Percentiles rank a stretch among this genome's conserved stretches.
Evolutionary conservation across 306 rosid species (phyloP).

Genomic region (Cucurbita pepo): DNA sequence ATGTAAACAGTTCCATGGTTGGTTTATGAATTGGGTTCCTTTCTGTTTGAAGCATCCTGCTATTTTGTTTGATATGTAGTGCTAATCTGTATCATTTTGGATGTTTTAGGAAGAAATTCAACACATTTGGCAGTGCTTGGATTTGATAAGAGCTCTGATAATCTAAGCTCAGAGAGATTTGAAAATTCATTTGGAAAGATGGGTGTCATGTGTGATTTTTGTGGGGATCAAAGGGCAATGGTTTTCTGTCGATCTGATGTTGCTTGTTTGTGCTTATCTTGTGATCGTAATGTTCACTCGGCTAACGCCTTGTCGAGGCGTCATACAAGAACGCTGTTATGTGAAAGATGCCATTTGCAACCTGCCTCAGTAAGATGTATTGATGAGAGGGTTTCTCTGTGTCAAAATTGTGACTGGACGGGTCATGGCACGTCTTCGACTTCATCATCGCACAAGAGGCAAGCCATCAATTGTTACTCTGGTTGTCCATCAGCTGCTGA

Average conservation of each 20-base stretch:
- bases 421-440: conserved; percentile 47
- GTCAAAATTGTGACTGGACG: conserved; percentile 96
- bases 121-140: not conserved
- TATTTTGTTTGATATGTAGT: not conserved
- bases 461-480: conserved; percentile 58
- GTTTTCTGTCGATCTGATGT: conserved; percentile 89
- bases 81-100: not conserved
- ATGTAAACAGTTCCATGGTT: not conserved
- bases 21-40: not conserved
- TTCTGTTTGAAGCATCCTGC: not conserved
- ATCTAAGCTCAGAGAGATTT: conserved; percentile 13
- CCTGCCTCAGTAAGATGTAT: conserved; percentile 66
- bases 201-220: conserved; percentile 83
- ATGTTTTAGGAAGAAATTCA: not conserved
- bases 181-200: conserved; percentile 23
- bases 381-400: conserved; percentile 68
- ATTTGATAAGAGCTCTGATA: conserved; percentile 4
- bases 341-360: conserved; percentile 76
- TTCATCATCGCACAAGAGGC: conserved; percentile 63
- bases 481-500: conserved; percentile 94
- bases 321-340: conserved; percentile 68
- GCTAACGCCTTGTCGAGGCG: conserved; percentile 90
- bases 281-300: conserved; percentile 87
- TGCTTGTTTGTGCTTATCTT: conserved; percentile 83
- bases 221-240: conserved; percentile 78